phyloP scores from a whole-genome alignment of 176 grass and related monocot species.

The Secale cereale region DNA sequence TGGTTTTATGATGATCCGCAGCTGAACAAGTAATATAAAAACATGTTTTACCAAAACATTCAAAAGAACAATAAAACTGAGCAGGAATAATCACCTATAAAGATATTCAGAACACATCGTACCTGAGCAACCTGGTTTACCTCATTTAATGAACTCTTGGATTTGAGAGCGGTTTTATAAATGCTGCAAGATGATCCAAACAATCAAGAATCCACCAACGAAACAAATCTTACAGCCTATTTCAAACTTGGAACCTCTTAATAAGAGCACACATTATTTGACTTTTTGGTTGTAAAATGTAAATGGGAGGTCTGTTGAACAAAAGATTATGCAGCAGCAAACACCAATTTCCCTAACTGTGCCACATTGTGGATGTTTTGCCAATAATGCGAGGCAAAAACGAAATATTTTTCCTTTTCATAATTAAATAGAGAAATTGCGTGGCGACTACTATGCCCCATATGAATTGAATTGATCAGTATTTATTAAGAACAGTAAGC shows the following conservation, averaged over 20 bases:
- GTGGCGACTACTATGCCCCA: not conserved
- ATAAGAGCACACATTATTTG: not conserved
- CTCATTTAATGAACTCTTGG: slow-evolving; percentile 71
- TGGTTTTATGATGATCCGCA: slow-evolving; percentile 88
- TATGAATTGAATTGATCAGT: too few relatives aligned
- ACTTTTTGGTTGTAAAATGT: slow-evolving; percentile 9
- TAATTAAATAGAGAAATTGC: not conserved
- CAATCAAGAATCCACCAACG: slow-evolving; percentile 30
- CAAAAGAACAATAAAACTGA: slow-evolving; percentile 13
- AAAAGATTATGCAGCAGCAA: not conserved
- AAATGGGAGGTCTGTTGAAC: slow-evolving; percentile 13
- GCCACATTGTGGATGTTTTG: not conserved
- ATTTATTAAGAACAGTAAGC: slow-evolving; percentile 1
- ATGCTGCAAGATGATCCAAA: slow-evolving; percentile 53
- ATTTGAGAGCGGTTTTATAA: slow-evolving; percentile 73
- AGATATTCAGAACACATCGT: slow-evolving; percentile 29
- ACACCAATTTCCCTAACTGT: not conserved
- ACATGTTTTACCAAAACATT: slow-evolving; percentile 26
- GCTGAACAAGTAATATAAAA: slow-evolving; percentile 44
- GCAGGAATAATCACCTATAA: not conserved
- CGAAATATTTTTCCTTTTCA: not conserved
- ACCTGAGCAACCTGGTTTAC: slow-evolving; percentile 97
- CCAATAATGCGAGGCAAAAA: not conserved
- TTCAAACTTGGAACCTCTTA: slow-evolving; percentile 16
- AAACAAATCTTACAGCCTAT: not conserved